Conservation (phyloP, 2,329 filamentous ascomycete genomes). For the Ilyonectria mors-panacis region DNA sequence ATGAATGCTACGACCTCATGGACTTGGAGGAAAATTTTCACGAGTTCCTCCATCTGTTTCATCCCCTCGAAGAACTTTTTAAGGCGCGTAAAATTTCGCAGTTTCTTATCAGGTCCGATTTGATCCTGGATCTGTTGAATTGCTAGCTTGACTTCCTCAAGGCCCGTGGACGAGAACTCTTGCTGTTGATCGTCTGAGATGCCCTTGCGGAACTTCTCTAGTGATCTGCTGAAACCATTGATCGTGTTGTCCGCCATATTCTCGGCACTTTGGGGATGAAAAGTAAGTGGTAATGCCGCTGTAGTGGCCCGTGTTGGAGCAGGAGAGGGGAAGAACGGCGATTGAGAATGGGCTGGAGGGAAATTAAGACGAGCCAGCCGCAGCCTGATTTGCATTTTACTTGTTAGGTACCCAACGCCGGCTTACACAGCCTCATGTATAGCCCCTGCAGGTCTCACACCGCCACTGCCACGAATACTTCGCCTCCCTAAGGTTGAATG, state of each 20-base stretch:
- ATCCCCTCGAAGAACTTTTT: neutral
- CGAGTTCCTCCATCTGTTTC: conserved; percentile 1
- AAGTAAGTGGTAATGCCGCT: neutral
- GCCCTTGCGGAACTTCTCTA: neutral
- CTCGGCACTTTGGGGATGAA: neutral
- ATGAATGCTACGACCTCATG: neutral
- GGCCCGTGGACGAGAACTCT: neutral
- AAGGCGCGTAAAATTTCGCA: neutral
- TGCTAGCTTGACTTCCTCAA: neutral
- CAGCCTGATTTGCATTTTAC: neutral
- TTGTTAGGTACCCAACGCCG: neutral
- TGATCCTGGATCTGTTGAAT: neutral
- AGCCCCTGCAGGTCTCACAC: neutral
- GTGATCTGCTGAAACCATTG: neutral
- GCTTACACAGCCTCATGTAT: neutral
- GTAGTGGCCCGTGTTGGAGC: neutral
- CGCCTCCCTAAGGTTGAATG: neutral
- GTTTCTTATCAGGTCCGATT: neutral
- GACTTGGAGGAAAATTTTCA: neutral
- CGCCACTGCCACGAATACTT: neutral
- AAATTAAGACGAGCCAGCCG: neutral
- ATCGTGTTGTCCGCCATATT: neutral
- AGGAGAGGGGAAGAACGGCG: neutral
- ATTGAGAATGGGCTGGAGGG: neutral
- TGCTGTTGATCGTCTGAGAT: neutral